Percentiles rank a stretch among this genome's conserved stretches.
Conservation (phyloP, 2,329 filamentous ascomycete species). For the Trichophyton equinum region DNA sequence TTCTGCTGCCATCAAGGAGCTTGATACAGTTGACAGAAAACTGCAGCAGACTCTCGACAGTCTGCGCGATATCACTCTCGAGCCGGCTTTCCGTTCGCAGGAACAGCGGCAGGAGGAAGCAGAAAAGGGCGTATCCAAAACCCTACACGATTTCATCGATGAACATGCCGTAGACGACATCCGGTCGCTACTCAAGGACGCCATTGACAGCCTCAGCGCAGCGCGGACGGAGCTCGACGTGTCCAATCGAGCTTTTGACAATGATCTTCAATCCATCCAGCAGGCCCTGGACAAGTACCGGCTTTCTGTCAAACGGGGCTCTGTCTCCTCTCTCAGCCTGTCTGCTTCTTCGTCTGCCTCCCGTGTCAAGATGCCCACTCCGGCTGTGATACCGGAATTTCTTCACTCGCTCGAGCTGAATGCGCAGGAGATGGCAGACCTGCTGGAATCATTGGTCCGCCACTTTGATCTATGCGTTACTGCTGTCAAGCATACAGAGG, state of each 20-base stretch:
- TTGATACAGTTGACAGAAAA: conserved; percentile 47
- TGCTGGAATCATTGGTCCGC: conserved; percentile 65
- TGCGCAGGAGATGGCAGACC: conserved; percentile 68
- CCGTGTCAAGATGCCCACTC: conserved; percentile 21
- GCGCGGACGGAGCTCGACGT: conserved; percentile 46
- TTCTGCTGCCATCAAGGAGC: conserved; percentile 38
- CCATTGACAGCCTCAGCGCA: conserved; percentile 49
- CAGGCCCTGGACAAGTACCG: conserved; percentile 40
- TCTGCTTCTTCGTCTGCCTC: conserved; percentile 27
- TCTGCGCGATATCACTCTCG: conserved; percentile 47
- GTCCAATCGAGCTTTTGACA: conserved; percentile 56
- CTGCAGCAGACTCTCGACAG: conserved; percentile 44
- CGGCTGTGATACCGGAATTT: conserved; percentile 39
- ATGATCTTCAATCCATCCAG: conserved; percentile 55
- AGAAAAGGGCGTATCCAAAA: conserved; percentile 36
- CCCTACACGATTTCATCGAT: conserved; percentile 55
- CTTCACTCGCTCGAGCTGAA: conserved; percentile 56
- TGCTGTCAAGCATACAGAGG: conserved; percentile 80
- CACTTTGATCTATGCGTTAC: conserved; percentile 92
- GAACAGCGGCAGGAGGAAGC: conserved; percentile 12
- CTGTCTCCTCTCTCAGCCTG: conserved; percentile 13
- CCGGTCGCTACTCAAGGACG: conserved; percentile 42
- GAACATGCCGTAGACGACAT: conserved; percentile 48
- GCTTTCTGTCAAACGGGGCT: conserved; percentile 21
- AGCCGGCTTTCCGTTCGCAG: conserved; percentile 41